phyloP scores from a whole-genome alignment of 202 grass and related monocot genomes.

The Saccharum hybrid region DNA sequence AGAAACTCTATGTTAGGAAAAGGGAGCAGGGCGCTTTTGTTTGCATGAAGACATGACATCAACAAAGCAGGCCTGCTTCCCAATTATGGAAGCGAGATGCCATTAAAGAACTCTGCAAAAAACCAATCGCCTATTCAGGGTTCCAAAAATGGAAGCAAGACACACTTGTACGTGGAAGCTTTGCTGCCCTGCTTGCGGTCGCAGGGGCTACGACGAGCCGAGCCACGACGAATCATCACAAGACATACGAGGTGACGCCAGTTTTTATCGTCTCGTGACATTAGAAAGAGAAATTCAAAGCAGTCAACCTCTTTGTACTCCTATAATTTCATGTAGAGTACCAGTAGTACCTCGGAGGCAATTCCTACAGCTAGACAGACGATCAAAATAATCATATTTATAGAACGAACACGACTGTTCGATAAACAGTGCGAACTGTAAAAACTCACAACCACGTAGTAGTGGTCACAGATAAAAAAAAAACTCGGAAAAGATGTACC shows the following conservation, averaged over 20 bases:
- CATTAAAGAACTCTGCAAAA: constrained; percentile 36
- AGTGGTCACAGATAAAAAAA: neutral
- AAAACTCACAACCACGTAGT: neutral
- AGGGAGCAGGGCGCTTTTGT: constrained; percentile 27
- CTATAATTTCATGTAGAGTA: constrained; percentile 23
- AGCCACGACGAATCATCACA: constrained; percentile 12
- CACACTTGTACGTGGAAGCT: constrained; percentile 51
- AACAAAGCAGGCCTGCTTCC: constrained; percentile 37
- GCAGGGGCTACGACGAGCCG: neutral
- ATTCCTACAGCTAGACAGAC: neutral
- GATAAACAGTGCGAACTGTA: constrained; percentile 28
- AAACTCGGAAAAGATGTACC: constrained; percentile 33
- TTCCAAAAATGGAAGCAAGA: constrained; percentile 51
- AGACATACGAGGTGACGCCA: neutral
- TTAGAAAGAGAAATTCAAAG: neutral
- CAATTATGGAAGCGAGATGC: constrained; percentile 45
- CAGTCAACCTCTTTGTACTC: neutral
- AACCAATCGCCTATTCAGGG: constrained; percentile 4
- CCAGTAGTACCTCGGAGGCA: neutral
- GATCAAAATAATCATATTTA: constrained; percentile 18
- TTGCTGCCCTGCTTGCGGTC: neutral
- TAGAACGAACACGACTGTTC: neutral
- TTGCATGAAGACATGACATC: constrained; percentile 50
- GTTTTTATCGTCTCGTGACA: neutral
- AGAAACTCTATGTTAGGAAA: constrained; percentile 2